Percentiles rank a stretch among this genome's conserved stretches.
phyloP scores from a whole-genome alignment of 441 rosid species.

The Eruca vesicaria region DNA sequence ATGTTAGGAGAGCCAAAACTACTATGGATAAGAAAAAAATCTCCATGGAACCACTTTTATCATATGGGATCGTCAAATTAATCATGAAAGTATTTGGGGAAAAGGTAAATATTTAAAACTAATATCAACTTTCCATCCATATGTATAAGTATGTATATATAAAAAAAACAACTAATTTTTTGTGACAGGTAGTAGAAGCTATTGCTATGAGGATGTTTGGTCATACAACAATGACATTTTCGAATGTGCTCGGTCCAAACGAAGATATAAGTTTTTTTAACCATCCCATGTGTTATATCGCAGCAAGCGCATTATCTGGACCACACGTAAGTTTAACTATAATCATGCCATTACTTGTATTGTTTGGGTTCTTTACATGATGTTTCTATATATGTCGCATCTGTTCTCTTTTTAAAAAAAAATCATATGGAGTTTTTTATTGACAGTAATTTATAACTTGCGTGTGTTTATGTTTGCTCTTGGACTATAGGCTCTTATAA shows the following conservation, averaged over 20 bases:
- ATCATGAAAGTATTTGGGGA: conserved; percentile 11
- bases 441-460: neutral
- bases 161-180: neutral
- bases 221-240: conserved; percentile 26
- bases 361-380: too few relatives aligned
- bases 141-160: neutral
- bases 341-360: neutral
- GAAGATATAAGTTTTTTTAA: conserved; percentile 25
- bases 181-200: conserved; percentile 5
- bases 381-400: neutral
- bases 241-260: conserved; percentile 28
- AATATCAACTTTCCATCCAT: neutral
- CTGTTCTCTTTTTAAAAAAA: neutral
- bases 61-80: conserved; percentile 8
- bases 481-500: conserved; percentile 18
- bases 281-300: conserved; percentile 15
- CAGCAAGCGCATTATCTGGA: conserved; percentile 14
- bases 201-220: conserved; percentile 6
- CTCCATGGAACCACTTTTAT: conserved; percentile 48
- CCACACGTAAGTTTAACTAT: conserved; percentile 20
- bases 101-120: conserved; percentile 9
- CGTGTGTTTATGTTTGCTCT: neutral
- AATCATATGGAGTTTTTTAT: neutral
- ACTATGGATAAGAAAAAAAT: conserved; percentile 55
- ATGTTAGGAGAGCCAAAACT: conserved; percentile 56